These are phyloP conservation scores for Fusarium pininemorale DNA, from an alignment of 2,329 filamentous ascomycete genomes.

Conservation along the genomic window DNA sequence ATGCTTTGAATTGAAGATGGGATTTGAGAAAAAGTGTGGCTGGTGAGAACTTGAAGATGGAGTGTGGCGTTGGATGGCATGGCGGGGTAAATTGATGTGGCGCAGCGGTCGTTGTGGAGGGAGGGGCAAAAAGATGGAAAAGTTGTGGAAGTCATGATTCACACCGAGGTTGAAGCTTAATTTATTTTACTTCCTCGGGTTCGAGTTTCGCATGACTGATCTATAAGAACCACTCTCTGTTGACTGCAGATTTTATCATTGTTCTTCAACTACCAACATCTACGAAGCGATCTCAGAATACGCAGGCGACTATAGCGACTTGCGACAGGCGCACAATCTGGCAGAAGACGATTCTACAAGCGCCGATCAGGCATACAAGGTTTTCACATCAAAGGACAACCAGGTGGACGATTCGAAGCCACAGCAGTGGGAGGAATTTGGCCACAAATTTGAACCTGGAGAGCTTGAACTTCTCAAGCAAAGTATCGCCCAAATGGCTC, in stretches of 20 bases:
- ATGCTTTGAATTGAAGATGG: not conserved
- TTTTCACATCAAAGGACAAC: not conserved
- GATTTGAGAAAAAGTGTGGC: not conserved
- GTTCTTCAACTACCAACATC: not conserved
- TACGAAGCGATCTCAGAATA: not conserved
- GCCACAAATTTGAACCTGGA: conserved; percentile 31
- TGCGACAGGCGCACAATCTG: conserved; percentile 16
- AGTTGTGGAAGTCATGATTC: conserved; percentile 27
- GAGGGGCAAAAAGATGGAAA: conserved; percentile 32
- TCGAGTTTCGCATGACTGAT: not conserved
- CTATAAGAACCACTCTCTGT: not conserved
- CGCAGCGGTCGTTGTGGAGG: not conserved
- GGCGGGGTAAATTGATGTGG: conserved; percentile 33
- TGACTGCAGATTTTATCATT: not conserved
- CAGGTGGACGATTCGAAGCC: conserved; percentile 18
- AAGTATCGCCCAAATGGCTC: conserved; percentile 52
- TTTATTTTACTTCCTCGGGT: not conserved
- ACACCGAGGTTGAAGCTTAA: conserved; percentile 26
- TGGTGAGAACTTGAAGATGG: not conserved
- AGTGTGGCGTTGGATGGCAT: conserved; percentile 9
- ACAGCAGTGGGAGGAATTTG: conserved; percentile 40
- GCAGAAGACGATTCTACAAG: conserved; percentile 3
- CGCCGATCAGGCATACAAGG: not conserved
- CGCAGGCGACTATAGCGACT: not conserved
- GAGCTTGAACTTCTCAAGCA: conserved; percentile 43